Conservation (phyloP, 1,139 yeast genomes). For the Yamadazyma buinensis region DNA sequence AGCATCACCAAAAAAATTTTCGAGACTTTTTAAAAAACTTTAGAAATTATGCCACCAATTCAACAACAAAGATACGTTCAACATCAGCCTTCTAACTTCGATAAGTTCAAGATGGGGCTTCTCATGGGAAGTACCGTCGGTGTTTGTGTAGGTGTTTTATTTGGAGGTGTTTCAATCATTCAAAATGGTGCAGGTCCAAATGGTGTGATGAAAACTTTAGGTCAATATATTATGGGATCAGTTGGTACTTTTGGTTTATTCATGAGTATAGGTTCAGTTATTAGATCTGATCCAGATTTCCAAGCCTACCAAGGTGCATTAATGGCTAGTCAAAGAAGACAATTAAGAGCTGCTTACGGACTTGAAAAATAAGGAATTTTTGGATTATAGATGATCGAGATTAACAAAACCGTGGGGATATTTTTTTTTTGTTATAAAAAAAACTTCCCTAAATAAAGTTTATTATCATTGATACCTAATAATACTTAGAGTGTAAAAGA, state of each 20-base stretch:
- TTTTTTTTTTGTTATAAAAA: too few relatives aligned
- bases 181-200: slow-evolving; percentile 98
- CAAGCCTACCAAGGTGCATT: slow-evolving; percentile 38
- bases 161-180: slow-evolving; percentile 88
- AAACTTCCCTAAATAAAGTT: too few relatives aligned
- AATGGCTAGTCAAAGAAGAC: slow-evolving; percentile 31
- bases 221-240: slow-evolving; percentile 94
- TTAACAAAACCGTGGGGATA: too few relatives aligned
- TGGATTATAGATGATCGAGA: too few relatives aligned
- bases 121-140: slow-evolving; percentile 97
- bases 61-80: slow-evolving; percentile 68
- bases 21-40: too few relatives aligned
- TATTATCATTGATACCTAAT: too few relatives aligned
- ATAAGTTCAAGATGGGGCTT: slow-evolving; percentile 97
- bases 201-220: slow-evolving; percentile 94
- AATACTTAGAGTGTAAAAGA: not conserved
- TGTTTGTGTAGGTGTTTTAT: slow-evolving; percentile 89
- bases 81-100: slow-evolving; percentile 87
- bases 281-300: slow-evolving; percentile 67
- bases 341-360: slow-evolving; percentile 5
- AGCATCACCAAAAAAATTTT: slow-evolving; percentile 1
- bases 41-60: slow-evolving; percentile 91
- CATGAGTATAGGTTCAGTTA: slow-evolving; percentile 93
- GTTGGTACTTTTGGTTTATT: slow-evolving; percentile 95
- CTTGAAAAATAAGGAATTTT: slow-evolving; percentile 1